Evolutionary conservation across 768 basidiomycete species (phyloP), one percentile per base, ranked within the genome.

Genomic region (Hirschioporus abietinus): DNA sequence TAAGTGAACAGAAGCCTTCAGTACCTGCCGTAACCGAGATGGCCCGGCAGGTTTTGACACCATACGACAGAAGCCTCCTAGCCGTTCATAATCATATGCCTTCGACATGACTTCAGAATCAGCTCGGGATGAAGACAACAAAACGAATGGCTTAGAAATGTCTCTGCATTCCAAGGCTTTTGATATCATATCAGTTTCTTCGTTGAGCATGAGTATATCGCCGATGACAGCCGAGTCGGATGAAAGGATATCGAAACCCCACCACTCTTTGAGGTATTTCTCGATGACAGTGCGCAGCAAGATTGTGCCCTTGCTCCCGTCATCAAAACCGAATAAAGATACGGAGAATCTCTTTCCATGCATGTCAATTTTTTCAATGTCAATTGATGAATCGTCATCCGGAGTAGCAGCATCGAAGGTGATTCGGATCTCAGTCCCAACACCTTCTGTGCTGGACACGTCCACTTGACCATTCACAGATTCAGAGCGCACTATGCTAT

Each of bases 21-120:
- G 78, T 25, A 87, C 83, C 6, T 82, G 74, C 27, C 87, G 83
- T 66, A 96, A 82, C 24, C 89, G 86, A 59, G 86, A 84, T 2
- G 95, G 95, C 1, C 95, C 93, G 26, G 88, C 88, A 10, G 95
- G 95, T 74, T 97, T 98, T 83, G 89, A 92, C 15, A 96, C 77
- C 25, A 94, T 81, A n/a, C 92, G 88, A 76, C 92, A 94, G 76
- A 93, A 91, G 27, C 95, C 95, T 9, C 95, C 95, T 12, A 88
- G 85, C 58, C 82, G 81, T 73, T 94, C 92, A 73, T 91, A 89
- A 24, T 91, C 87, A 66, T 80, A 83, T 65, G 88, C 86, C 17
- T 87, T 83, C 10, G 81, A 77, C 81, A 90, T 85, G 64, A 89
- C 74, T 64, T 80, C 76, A 18, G 88, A 81, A 74, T 84, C 88